Evolutionary conservation across 2,329 filamentous ascomycete genomes (phyloP).

Genomic region (Colletotrichum horii): DNA sequence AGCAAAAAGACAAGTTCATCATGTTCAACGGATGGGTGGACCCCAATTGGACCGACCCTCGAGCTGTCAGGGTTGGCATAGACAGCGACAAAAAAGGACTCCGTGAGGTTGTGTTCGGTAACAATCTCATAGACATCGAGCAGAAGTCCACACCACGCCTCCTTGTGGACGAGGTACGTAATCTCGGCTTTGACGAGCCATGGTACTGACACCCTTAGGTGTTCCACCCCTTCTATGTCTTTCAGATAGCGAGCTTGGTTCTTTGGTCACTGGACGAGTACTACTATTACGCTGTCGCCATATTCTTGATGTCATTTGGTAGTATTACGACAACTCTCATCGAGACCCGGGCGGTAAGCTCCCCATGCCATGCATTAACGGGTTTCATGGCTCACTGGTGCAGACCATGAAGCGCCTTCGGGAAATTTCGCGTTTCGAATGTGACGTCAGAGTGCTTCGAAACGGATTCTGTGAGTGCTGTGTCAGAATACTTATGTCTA

Average conservation of each 20-base stretch:
- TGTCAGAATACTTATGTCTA: background rate
- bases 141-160: constrained; percentile 85
- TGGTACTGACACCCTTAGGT: constrained; percentile 57
- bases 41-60: constrained; percentile 82
- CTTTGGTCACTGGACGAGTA: constrained; percentile 97
- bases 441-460: constrained; percentile 89
- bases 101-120: constrained; percentile 85
- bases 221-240: constrained; percentile 98
- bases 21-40: constrained; percentile 94
- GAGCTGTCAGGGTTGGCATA: constrained; percentile 76
- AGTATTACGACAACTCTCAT: constrained; percentile 90
- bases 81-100: constrained; percentile 87
- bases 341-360: constrained; percentile 80
- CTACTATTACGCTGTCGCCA: constrained; percentile 96
- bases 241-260: constrained; percentile 91
- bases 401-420: constrained; percentile 88
- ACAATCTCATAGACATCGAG: constrained; percentile 90
- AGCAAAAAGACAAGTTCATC: constrained; percentile 85
- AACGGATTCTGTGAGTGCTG: constrained; percentile 85
- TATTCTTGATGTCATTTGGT: constrained; percentile 91
- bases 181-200: background rate
- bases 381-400: background rate
- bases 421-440: constrained; percentile 94
- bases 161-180: constrained; percentile 80
- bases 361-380: background rate